phyloP scores from a whole-genome alignment of 192 early-diverging fungal species.

The Entomortierella parvispora region DNA sequence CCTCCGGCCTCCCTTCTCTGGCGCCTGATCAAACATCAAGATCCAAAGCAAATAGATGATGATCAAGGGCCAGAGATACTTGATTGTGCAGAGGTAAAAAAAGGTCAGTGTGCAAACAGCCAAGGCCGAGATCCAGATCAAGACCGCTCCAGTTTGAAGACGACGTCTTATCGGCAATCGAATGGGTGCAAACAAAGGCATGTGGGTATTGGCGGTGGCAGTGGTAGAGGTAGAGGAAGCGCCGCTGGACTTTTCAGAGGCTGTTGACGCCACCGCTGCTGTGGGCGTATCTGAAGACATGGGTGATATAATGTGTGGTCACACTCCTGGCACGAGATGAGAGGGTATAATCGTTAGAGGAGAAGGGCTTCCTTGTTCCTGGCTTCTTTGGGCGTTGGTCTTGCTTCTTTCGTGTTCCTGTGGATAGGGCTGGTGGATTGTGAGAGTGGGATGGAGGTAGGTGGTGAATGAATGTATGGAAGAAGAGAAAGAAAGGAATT shows the following conservation, averaged over 20 bases:
- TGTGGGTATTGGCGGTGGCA: neutral
- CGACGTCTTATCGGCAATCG: constrained; percentile 72
- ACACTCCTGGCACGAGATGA: no score
- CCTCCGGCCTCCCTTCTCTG: constrained; percentile 82
- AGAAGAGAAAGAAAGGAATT: neutral
- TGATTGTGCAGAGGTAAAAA: constrained; percentile 66
- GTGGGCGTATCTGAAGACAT: neutral
- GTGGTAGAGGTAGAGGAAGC: neutral
- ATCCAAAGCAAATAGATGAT: constrained; percentile 84
- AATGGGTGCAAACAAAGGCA: constrained; percentile 70
- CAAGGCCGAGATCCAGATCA: constrained; percentile 69
- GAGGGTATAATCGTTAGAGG: no score
- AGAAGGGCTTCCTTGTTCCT: no score
- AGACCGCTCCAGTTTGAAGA: constrained; percentile 71
- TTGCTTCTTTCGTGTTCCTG: neutral
- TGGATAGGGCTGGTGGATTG: neutral
- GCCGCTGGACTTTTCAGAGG: neutral
- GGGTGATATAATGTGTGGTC: no score
- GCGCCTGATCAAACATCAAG: constrained; percentile 73
- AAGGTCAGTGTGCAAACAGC: constrained; percentile 68
- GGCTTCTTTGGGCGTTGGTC: no score
- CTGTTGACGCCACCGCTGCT: neutral
- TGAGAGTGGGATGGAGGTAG: neutral
- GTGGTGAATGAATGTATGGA: neutral
- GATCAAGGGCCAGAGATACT: constrained; percentile 65